Evolutionary conservation across 2,329 filamentous ascomycete genomes (phyloP).

Genomic region (Aplosporella prunicola): DNA sequence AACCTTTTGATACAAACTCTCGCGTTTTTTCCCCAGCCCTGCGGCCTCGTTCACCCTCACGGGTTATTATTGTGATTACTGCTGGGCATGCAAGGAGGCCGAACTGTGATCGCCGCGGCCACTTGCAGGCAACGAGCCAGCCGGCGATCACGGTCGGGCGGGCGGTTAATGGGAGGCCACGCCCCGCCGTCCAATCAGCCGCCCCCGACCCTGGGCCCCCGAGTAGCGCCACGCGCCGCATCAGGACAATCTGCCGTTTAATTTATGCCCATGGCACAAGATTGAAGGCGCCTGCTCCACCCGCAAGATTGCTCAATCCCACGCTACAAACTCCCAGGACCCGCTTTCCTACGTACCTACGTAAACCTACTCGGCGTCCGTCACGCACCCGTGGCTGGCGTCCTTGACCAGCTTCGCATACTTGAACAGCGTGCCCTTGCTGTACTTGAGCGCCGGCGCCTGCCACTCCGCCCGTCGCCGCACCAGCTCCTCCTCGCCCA

Average conservation of each 20-base stretch:
- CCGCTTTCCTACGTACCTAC: not conserved
- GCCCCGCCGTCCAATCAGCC: no score
- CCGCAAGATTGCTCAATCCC: no score
- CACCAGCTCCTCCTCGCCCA: constrained; percentile 54
- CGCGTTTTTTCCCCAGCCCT: no score
- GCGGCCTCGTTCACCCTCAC: no score
- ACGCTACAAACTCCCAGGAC: not conserved
- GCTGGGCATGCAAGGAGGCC: not conserved
- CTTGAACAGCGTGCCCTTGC: constrained; percentile 50
- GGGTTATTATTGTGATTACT: no score
- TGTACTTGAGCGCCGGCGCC: constrained; percentile 48
- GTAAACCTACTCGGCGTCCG: constrained; percentile 31
- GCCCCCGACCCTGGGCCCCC: no score
- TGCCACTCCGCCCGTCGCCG: constrained; percentile 42
- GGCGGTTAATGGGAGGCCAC: constrained; percentile 6
- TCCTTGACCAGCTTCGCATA: constrained; percentile 48
- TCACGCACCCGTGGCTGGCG: constrained; percentile 51
- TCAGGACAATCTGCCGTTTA: constrained; percentile 10
- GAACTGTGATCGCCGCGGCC: constrained; percentile 7
- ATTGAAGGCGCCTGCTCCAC: no score
- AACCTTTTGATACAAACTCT: no score
- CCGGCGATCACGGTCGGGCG: constrained; percentile 5
- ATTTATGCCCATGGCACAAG: no score
- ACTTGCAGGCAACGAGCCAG: constrained; percentile 4
- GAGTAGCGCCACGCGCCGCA: constrained; percentile 8